Evolutionary conservation across 345 rosid genomes (phyloP), one percentile per base, ranked within the genome.

Genomic region (Eucalyptus marginata): DNA sequence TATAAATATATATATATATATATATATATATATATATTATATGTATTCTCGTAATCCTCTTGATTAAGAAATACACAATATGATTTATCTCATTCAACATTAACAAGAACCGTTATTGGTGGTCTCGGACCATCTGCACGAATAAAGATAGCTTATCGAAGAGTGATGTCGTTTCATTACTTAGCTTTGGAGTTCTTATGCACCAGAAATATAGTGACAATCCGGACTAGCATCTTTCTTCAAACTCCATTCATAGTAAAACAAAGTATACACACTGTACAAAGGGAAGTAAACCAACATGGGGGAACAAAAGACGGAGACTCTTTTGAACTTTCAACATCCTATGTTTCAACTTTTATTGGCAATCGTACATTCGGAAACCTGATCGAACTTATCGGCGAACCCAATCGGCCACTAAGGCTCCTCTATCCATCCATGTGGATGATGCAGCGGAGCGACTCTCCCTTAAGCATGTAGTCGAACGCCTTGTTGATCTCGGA

Each of bases 401-500:
- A 31, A 51, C 87, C 25, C 47, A 47, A 36, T 36, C 5, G 2
- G 1, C 8, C 2, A 4, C 25, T 12, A 12, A 86, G 87, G 56
- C 56, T 27, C 49, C 88, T 87, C 83, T 87, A 87, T 36, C 83
- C 46, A 2, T 90, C 95, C 94, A 93, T 93, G 36, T 87, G 86
- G 87, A 94, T 94, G 33, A 93, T 90, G 91, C 95, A 93, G 50
- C 94, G 86, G 87, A 93, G 80, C 22, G 95, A 88, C 88, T 90
- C 93, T 58, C 96, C 94, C 20, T 89, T 91, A 44, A 92, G 79
- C 96, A 94, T 94, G 85, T 86, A 88, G 22, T 95, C 95, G 33
- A 94, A 95, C 6, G 95, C 93, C 84, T 91, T 93, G 87, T 94
- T 95, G 91, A 94, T 94, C 58, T 94, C 92, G 4, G 93, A 88